These are phyloP conservation scores for Meyerozyma carpophila DNA, from an alignment of 1,139 yeast species.

Conservation along the genomic window DNA sequence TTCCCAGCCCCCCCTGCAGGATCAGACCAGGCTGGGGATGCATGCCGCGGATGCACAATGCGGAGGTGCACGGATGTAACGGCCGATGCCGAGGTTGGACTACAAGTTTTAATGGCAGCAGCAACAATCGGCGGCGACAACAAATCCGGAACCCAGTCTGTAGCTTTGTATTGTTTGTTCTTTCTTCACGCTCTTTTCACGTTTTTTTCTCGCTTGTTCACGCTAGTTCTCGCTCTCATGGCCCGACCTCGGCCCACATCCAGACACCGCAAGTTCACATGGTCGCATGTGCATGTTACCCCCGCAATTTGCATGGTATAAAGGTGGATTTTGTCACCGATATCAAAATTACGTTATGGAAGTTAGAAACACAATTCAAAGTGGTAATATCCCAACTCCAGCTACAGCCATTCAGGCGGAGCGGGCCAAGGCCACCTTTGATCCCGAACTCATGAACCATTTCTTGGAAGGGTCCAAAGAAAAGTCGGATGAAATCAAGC, in stretches of 20 bases:
- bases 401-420: slow-evolving; percentile 29
- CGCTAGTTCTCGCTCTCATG: no score
- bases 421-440: slow-evolving; percentile 30
- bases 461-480: slow-evolving; percentile 42
- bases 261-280: neutral
- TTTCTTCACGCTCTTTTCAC: neutral
- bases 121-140: no score
- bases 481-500: slow-evolving; percentile 27
- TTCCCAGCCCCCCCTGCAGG: no score
- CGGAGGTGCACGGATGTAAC: no score
- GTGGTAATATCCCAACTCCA: slow-evolving; percentile 27
- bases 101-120: no score
- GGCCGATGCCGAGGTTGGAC: no score
- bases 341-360: neutral
- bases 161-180: no score
- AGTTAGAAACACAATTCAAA: neutral
- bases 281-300: slow-evolving; percentile 1
- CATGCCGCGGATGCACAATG: no score
- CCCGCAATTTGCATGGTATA: slow-evolving; percentile 1
- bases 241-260: neutral
- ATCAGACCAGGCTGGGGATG: no score
- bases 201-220: neutral
- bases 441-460: slow-evolving; percentile 39
- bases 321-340: neutral
- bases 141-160: no score